Evolutionary conservation across 768 basidiomycete species (phyloP).

Genomic region (Hemileccinum impolitum): DNA sequence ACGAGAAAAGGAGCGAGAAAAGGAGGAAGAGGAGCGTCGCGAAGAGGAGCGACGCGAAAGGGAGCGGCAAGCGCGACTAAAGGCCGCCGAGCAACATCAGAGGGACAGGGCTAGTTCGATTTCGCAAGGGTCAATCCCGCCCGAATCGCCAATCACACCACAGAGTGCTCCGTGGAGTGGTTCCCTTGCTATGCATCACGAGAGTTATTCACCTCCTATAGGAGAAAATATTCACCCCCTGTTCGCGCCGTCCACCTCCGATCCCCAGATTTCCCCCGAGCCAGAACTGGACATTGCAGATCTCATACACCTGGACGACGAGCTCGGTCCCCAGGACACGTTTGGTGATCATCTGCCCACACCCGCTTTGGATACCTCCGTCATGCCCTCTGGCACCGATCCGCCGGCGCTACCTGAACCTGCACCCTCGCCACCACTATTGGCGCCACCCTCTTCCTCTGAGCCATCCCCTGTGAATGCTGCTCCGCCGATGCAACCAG

Average conservation of each 20-base stretch:
- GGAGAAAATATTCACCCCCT: constrained; percentile 28
- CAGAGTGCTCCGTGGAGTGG: constrained; percentile 57
- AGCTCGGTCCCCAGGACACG: constrained; percentile 37
- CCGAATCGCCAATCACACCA: constrained; percentile 62
- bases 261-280: constrained; percentile 41
- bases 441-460: constrained; percentile 47
- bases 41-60: constrained; percentile 57
- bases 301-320: constrained; percentile 76
- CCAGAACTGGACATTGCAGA: constrained; percentile 71
- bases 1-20: constrained; percentile 57
- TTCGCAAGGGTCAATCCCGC: constrained; percentile 55
- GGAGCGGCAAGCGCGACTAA: constrained; percentile 63
- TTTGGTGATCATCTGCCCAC: constrained; percentile 19
- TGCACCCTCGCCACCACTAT: constrained; percentile 33
- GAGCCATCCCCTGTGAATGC: constrained; percentile 24
- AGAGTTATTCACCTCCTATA: constrained; percentile 25
- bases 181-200: constrained; percentile 45
- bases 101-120: constrained; percentile 50
- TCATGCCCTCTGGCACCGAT: constrained; percentile 7
- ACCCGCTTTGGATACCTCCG: constrained; percentile 15
- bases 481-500: constrained; percentile 18
- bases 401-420: constrained; percentile 12
- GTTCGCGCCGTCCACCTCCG: constrained; percentile 38
- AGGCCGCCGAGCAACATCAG: constrained; percentile 40
- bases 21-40: constrained; percentile 64